Base-by-base conservation (phyloP, 2,329 filamentous ascomycete species). In the Lachnellula cervina region DNA sequence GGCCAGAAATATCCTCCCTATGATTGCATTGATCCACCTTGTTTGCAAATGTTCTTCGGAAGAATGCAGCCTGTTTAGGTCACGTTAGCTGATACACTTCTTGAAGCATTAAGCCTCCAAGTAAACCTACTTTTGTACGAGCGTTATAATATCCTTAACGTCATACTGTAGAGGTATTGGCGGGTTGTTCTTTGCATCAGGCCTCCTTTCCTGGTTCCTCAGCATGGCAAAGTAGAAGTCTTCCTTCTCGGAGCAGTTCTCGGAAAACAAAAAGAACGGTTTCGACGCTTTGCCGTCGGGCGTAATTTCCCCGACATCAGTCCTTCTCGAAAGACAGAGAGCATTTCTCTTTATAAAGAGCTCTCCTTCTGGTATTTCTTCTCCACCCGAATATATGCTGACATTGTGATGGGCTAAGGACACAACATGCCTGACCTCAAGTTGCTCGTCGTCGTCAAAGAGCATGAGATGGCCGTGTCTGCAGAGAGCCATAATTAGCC, bases 221-320 rank as follows among this genome's bases (percentile, higher is more conserved):
- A 99, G 77, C 64, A 99, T 77, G 13, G 93, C 89, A 72, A 96
- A 93, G 71, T 99, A 99, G 73, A 99, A 97, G 70, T 99, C 94
- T 72, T 99, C 94, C 71, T 99, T 99, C 47, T 94, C 90, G 0
- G 92, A 96, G 70, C 90, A 90, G 67, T 95, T 96, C 63, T 97
- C 91, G 0, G 90, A 95, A 72, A 97, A 99, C 4, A 99, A 77
- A 68, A 86, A 97, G 73, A 97, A 97, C 0, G 94, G 91, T 63
- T 89, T 92, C 6, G 89, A 86, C 2, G 80, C 68, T 35, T 76
- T 77, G 38, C 71, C 75, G 60, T 86, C 83, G 3, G 81, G 79
- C 2, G 78, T 74, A 28, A 78, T 64, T 35, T 86, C 82, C 25
- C 75, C 74, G 25, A 76, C 76, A 34, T 80, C 77, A 35, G 73